Conservation (phyloP, 2,329 filamentous ascomycete species). For the Phoma herbarum region DNA sequence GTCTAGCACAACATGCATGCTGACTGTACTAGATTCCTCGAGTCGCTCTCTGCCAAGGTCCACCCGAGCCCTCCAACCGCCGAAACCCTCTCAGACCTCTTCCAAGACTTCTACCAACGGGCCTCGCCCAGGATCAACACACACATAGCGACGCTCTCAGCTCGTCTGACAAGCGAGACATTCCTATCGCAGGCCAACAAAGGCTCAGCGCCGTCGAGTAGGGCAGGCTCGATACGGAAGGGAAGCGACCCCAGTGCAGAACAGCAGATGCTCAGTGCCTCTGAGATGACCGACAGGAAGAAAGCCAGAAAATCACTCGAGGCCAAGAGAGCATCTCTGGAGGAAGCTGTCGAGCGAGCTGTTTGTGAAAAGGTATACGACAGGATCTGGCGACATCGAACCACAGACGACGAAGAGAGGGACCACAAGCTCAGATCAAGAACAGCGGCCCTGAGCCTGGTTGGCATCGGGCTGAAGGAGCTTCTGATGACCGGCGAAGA, state of each 20-base stretch:
- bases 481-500: conserved; percentile 68
- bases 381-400: conserved; percentile 89
- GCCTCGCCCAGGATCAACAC: conserved; percentile 85
- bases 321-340: conserved; percentile 76
- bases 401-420: conserved; percentile 90
- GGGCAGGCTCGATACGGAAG: conserved; percentile 50
- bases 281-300: conserved; percentile 83
- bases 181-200: conserved; percentile 43
- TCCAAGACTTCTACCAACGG: conserved; percentile 91
- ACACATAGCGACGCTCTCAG: conserved; percentile 82
- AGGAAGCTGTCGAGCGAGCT: conserved; percentile 90
- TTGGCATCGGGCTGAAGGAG: conserved; percentile 88
- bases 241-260: conserved; percentile 54
- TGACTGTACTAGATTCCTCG: conserved; percentile 75
- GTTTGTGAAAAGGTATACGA: conserved; percentile 84
- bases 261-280: conserved; percentile 89
- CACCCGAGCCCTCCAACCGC: conserved; percentile 84
- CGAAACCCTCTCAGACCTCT: conserved; percentile 82
- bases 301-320: conserved; percentile 80
- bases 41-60: conserved; percentile 86
- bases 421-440: conserved; percentile 95
- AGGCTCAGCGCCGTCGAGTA: conserved; percentile 52
- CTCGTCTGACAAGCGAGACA: conserved; percentile 75
- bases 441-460: conserved; percentile 87
- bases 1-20: not conserved